These are phyloP conservation scores for Diaporthe citrichinensis DNA, from an alignment of 2,329 filamentous ascomycete species.

Conservation along the genomic window DNA sequence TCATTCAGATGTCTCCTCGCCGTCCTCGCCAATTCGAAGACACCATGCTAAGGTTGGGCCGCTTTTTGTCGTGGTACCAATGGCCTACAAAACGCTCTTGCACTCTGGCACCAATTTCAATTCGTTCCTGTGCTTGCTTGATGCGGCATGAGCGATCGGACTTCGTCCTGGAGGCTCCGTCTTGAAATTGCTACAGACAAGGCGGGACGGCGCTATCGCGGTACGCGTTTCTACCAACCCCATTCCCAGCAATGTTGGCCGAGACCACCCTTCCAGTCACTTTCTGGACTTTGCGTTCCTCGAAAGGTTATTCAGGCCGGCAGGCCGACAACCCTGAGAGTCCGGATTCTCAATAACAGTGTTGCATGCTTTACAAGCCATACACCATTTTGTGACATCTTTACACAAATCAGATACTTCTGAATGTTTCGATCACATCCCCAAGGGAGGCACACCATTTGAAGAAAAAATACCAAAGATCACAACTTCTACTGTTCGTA, in stretches of 20 bases:
- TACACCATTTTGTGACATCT: conserved; percentile 21
- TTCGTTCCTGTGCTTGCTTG: not conserved
- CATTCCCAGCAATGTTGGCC: not conserved
- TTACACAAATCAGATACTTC: not conserved
- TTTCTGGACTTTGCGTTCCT: not conserved
- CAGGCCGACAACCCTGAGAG: not conserved
- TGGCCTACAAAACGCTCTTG: not conserved
- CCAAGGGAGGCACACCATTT: conserved; percentile 7
- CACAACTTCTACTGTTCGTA: not conserved
- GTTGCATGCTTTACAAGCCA: not conserved
- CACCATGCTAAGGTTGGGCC: not conserved
- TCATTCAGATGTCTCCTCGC: not conserved
- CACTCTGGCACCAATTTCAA: not conserved
- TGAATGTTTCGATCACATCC: not conserved
- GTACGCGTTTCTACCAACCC: not conserved
- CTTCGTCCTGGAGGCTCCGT: not conserved
- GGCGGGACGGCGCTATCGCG: conserved; percentile 20
- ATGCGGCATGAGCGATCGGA: not conserved
- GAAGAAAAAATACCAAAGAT: not conserved
- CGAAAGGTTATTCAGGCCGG: not conserved
- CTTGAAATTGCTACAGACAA: not conserved
- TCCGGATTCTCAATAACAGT: not conserved
- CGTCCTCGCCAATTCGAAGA: not conserved
- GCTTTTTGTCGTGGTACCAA: not conserved
- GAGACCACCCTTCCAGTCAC: not conserved